phyloP scores from a whole-genome alignment of 176 grass and related monocot species.

The Saccharum officinarum region DNA sequence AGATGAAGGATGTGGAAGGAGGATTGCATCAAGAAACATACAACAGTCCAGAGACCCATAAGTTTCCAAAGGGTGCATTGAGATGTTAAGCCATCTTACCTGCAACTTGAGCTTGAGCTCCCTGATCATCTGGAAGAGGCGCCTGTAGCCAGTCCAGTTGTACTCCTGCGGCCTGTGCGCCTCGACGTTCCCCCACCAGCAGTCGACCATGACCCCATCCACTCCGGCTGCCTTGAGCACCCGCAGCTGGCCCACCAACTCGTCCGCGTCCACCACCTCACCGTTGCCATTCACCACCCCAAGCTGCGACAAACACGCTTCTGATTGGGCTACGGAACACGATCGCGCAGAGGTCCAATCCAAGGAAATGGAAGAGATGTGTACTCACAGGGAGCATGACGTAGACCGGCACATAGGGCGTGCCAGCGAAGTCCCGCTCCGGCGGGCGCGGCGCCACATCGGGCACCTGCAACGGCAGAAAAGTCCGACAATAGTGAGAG shows the following conservation, averaged over 20 bases:
- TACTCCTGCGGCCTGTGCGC: conserved; percentile 58
- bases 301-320: conserved; percentile 35
- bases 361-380: neutral
- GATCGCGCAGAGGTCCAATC: neutral
- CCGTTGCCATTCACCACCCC: conserved; percentile 53
- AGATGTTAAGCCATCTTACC: conserved; percentile 20
- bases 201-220: conserved; percentile 90
- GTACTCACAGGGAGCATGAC: conserved; percentile 80
- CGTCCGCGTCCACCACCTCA: conserved; percentile 62
- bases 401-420: conserved; percentile 77
- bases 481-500: neutral
- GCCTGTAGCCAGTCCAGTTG: conserved; percentile 77
- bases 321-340: neutral
- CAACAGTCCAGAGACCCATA: neutral
- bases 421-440: conserved; percentile 73
- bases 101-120: conserved; percentile 81
- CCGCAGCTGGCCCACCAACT: conserved; percentile 56
- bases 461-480: conserved; percentile 2
- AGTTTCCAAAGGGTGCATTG: neutral
- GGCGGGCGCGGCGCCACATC: conserved; percentile 34
- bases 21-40: neutral
- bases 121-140: conserved; percentile 70
- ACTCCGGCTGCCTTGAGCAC: conserved; percentile 69
- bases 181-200: conserved; percentile 95
- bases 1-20: neutral